These are phyloP conservation scores for Actinomortierella wolfii DNA, from an alignment of 371 early-diverging fungal species.

Conservation along the genomic window DNA sequence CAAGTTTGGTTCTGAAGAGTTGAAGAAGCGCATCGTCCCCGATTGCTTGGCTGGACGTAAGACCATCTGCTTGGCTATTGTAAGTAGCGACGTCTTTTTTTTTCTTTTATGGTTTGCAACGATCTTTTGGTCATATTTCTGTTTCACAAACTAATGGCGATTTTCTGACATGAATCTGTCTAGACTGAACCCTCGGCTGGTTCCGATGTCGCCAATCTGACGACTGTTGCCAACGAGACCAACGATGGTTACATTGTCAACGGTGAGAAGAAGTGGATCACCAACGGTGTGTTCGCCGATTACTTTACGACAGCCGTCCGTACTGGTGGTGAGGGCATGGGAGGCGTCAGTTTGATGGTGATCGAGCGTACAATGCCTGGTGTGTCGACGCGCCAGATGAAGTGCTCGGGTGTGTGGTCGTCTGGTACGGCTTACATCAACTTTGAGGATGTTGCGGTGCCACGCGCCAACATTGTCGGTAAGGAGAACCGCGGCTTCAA, in stretches of 20 bases:
- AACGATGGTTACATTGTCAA: slow-evolving; percentile 82
- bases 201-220: slow-evolving; percentile 82
- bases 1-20: slow-evolving; percentile 70
- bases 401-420: slow-evolving; percentile 81
- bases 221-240: slow-evolving; percentile 72
- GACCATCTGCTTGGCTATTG: slow-evolving; percentile 75
- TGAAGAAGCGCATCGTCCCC: slow-evolving; percentile 73
- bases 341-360: slow-evolving; percentile 78
- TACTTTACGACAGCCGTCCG: slow-evolving; percentile 70
- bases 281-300: slow-evolving; percentile 87
- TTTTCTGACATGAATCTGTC: no score
- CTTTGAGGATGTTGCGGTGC: slow-evolving; percentile 88
- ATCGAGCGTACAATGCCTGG: slow-evolving; percentile 84
- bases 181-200: slow-evolving; percentile 71
- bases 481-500: slow-evolving; percentile 90
- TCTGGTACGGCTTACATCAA: slow-evolving; percentile 78
- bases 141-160: no score
- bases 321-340: slow-evolving; percentile 86
- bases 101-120: no score
- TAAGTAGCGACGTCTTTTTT: no score
- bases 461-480: slow-evolving; percentile 82
- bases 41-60: slow-evolving; percentile 76
- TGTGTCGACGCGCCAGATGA: slow-evolving; percentile 82
- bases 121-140: no score
- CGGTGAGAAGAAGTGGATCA: slow-evolving; percentile 90